A percentile compares a stretch with the other conserved stretches of the same genome.
Evolutionary conservation across 1,139 yeast species (phyloP).

Genomic region (Sugiyamaella japonica): DNA sequence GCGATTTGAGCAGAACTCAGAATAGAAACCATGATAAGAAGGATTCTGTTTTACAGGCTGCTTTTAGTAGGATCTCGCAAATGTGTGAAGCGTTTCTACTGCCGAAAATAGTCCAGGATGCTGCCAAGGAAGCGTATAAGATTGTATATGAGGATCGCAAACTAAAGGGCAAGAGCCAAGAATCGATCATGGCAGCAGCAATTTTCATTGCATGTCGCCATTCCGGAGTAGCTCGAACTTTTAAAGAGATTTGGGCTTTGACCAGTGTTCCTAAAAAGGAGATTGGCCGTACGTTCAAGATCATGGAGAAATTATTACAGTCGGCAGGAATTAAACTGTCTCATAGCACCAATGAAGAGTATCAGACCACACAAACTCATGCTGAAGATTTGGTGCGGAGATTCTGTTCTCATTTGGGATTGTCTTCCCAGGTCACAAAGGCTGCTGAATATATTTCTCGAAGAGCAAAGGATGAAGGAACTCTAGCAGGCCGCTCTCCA

Average conservation of each 20-base stretch:
- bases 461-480: conserved; percentile 86
- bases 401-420: conserved; percentile 92
- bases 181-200: conserved; percentile 95
- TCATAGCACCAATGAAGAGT: conserved; percentile 38
- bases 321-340: conserved; percentile 38
- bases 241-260: conserved; percentile 93
- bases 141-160: conserved; percentile 86
- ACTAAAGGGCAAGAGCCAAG: conserved; percentile 88
- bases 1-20: conserved; percentile 89
- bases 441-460: conserved; percentile 94
- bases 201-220: conserved; percentile 93
- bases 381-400: conserved; percentile 95
- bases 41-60: conserved; percentile 84
- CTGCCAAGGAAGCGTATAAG: conserved; percentile 95
- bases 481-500: conserved; percentile 95
- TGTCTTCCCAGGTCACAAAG: conserved; percentile 79
- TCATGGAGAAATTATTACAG: conserved; percentile 69
- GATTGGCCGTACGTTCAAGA: conserved; percentile 72
- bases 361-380: conserved; percentile 81
- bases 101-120: conserved; percentile 94
- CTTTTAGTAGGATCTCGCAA: conserved; percentile 87
- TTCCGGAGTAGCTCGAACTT: conserved; percentile 92
- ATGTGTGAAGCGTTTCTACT: conserved; percentile 96
- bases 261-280: conserved; percentile 94
- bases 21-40: conserved; percentile 80